Base-by-base conservation (phyloP, 495 filamentous ascomycete genomes). In the Lasiosphaeria miniovina region DNA sequence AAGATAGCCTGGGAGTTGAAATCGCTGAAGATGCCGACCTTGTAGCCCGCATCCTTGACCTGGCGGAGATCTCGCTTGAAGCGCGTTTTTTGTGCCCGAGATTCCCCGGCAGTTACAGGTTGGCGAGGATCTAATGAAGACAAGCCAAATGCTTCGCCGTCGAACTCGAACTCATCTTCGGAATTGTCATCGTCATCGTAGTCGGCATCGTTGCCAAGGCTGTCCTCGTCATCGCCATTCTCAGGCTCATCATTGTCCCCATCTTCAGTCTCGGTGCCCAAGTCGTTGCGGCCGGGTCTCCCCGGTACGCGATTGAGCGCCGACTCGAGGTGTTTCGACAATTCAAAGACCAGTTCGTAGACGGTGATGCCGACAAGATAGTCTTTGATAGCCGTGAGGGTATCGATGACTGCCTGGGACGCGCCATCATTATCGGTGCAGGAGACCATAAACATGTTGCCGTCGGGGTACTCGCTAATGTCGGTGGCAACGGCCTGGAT, bases 31-130 rank as follows among this genome's bases (percentile, higher is more conserved):
- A 83, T 76, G 4, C 90, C 90, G n/a, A 91, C 77, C 56, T 83
- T 89, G 73, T 91, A 93, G 0, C 91, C 92, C 12, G 88, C 85
- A 3, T 75, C 55, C 63, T 84, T 87, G 6, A 77, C 86, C 5
- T 65, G 65, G 46, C 74, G 76, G 4, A 97, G 77, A 71, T 97
- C 93, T 6, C 66, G 65, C 36, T 81, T 81, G 15, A 95, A 75
- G 36, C 80, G 73, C 35, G 64, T 10, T 31, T 36, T 12, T 8
- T 57, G 36, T 24, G 34, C 7, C 9, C 10, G 10, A 45, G 59
- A 55, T 6, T 51, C 36, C 58, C 11, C 12, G 24, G 50, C 36
- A 10, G 32, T 40, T 56, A 40, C 15, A 11, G n/a, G 32, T 24
- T 33, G 12, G 15, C 36, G 17, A 7, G 52, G 49, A 41, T 9